phyloP scores from a whole-genome alignment of 2,329 filamentous ascomycete species.

The Claviceps sp. region DNA sequence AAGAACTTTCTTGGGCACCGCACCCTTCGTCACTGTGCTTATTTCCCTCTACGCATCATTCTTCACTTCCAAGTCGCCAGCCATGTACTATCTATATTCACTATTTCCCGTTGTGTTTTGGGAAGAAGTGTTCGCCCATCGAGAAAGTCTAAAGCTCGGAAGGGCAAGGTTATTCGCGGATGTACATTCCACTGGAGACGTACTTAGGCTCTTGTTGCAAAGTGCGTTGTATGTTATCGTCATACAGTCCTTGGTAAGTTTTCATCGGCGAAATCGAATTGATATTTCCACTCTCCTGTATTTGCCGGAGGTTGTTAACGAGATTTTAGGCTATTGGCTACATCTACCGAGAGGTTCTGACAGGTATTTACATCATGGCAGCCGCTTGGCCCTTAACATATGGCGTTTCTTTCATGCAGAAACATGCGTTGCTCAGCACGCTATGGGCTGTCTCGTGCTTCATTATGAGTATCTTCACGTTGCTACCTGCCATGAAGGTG shows the following conservation, averaged over 20 bases:
- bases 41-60: constrained; percentile 67
- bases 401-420: constrained; percentile 56
- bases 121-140: constrained; percentile 59
- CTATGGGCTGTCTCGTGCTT: constrained; percentile 68
- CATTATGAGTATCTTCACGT: no score
- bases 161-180: constrained; percentile 55
- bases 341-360: constrained; percentile 79
- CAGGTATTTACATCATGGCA: constrained; percentile 61
- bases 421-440: constrained; percentile 48
- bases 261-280: background rate
- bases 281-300: background rate
- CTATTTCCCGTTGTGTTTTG: constrained; percentile 1
- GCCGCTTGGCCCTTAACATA: constrained; percentile 67
- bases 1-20: constrained; percentile 43
- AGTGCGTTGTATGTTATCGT: constrained; percentile 55
- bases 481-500: no score
- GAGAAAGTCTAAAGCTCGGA: constrained; percentile 55
- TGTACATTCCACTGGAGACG: constrained; percentile 44
- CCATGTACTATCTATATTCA: constrained; percentile 72
- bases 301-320: background rate
- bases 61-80: constrained; percentile 62
- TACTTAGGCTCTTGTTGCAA: constrained; percentile 50
- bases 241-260: constrained; percentile 61
- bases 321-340: constrained; percentile 67
- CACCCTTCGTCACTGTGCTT: constrained; percentile 65